Evolutionary conservation across 805 yeast species (phyloP).

Genomic region (Saccharomycopsis javanensis): DNA sequence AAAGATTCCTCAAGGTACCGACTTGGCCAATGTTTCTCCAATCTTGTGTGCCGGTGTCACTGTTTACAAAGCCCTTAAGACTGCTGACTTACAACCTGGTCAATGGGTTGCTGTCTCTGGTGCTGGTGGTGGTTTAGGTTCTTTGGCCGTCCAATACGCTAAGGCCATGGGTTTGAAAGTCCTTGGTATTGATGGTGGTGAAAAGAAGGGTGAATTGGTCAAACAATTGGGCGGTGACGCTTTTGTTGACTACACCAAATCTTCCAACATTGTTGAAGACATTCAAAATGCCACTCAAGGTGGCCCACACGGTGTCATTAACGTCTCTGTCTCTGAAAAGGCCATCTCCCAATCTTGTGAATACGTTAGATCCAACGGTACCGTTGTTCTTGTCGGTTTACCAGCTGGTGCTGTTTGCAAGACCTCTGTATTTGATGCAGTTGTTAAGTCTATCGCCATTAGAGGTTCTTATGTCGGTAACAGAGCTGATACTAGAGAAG

Average conservation of each 20-base stretch:
- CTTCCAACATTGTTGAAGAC: conserved; percentile 42
- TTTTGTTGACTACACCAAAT: conserved; percentile 44
- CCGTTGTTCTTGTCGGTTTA: conserved; percentile 61
- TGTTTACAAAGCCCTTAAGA: conserved; percentile 50
- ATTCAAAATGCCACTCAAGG: conserved; percentile 49
- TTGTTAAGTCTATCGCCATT: conserved; percentile 59
- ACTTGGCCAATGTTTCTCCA: conserved; percentile 62
- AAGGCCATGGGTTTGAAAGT: conserved; percentile 49
- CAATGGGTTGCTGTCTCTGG: conserved; percentile 53
- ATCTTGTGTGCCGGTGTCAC: conserved; percentile 56
- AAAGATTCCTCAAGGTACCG: conserved; percentile 59
- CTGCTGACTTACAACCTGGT: conserved; percentile 40
- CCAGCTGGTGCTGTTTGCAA: conserved; percentile 67
- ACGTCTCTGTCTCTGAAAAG: conserved; percentile 59
- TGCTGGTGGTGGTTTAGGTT: conserved; percentile 56
- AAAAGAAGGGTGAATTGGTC: conserved; percentile 38
- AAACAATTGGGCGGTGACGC: conserved; percentile 43
- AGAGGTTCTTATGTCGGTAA: conserved; percentile 82
- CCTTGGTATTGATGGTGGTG: conserved; percentile 48
- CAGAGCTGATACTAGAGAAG: conserved; percentile 74
- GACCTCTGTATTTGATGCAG: conserved; percentile 60
- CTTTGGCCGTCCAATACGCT: conserved; percentile 51
- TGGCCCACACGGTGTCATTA: conserved; percentile 68
- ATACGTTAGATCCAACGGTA: conserved; percentile 56
- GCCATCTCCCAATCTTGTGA: conserved; percentile 50